These are phyloP conservation scores for Arthrobotrys conoides DNA, from an alignment of 2,329 filamentous ascomycete species.

Conservation along the genomic window DNA sequence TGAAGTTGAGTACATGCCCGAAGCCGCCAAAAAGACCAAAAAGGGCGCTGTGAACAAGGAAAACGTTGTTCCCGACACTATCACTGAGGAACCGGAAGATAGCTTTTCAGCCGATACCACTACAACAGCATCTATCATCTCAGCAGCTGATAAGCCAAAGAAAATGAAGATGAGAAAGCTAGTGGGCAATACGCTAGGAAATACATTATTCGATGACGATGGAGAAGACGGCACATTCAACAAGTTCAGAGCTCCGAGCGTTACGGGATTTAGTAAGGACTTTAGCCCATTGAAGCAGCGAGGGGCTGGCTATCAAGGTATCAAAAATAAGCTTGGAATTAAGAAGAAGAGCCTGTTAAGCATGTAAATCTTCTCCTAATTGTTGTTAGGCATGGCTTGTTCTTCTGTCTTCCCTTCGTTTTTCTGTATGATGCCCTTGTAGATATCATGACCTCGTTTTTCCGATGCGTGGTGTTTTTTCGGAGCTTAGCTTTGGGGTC, in stretches of 20 bases:
- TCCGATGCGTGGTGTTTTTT: slow-evolving; percentile 49
- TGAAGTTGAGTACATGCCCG: slow-evolving; percentile 67
- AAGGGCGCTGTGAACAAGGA: slow-evolving; percentile 63
- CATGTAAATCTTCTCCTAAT: not conserved
- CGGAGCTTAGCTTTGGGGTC: slow-evolving; percentile 6
- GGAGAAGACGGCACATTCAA: slow-evolving; percentile 70
- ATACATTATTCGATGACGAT: slow-evolving; percentile 79
- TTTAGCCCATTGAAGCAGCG: slow-evolving; percentile 65
- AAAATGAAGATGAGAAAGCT: slow-evolving; percentile 79
- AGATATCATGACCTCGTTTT: slow-evolving; percentile 53
- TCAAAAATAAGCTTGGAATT: slow-evolving; percentile 47
- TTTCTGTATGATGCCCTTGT: slow-evolving; percentile 25
- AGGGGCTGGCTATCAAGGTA: slow-evolving; percentile 55
- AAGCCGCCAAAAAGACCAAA: slow-evolving; percentile 60
- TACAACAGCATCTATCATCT: slow-evolving; percentile 66
- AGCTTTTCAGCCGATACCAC: slow-evolving; percentile 47
- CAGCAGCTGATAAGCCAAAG: slow-evolving; percentile 65
- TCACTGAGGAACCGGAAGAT: slow-evolving; percentile 47
- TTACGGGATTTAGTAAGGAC: slow-evolving; percentile 57
- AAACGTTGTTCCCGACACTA: slow-evolving; percentile 59
- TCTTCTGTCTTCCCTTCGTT: not conserved
- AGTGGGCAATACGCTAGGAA: slow-evolving; percentile 74
- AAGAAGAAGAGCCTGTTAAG: slow-evolving; percentile 39
- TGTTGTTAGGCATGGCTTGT: not conserved
- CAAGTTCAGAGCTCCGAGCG: slow-evolving; percentile 56